Percentiles rank a stretch among this genome's conserved stretches.
phyloP scores from a whole-genome alignment of 2,329 filamentous ascomycete genomes.

The Epichloe gansuensis region DNA sequence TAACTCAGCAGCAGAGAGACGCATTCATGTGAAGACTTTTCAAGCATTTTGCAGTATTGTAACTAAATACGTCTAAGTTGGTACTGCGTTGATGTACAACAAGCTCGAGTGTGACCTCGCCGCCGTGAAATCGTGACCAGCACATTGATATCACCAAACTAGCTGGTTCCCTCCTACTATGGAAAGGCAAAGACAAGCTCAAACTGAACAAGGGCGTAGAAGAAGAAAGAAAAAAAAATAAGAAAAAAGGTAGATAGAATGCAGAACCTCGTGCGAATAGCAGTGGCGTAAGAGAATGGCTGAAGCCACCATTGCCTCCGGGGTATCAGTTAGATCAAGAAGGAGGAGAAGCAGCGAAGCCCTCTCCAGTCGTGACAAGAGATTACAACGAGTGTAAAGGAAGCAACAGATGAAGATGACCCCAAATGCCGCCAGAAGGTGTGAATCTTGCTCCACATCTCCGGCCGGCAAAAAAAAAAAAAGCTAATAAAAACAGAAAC shows the following conservation, averaged over 20 bases:
- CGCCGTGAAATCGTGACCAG: constrained; percentile 18
- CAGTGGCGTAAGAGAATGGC: neutral
- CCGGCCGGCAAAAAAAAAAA: neutral
- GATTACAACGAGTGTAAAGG: constrained; percentile 42
- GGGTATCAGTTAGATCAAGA: neutral
- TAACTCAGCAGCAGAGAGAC: neutral
- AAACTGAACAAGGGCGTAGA: neutral
- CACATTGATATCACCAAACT: constrained; percentile 15
- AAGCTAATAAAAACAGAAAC: constrained; percentile 7
- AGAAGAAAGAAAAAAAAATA: neutral
- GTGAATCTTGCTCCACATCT: neutral
- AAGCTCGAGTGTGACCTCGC: constrained; percentile 7
- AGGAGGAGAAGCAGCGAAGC: constrained; percentile 11
- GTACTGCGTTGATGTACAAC: too few relatives aligned
- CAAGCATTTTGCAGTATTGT: constrained; percentile 2
- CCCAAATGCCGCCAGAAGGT: neutral
- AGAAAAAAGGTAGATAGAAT: neutral
- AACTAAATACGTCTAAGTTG: neutral
- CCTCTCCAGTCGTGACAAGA: constrained; percentile 24
- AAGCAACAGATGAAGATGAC: constrained; percentile 9
- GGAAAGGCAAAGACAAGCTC: neutral
- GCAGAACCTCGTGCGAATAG: neutral
- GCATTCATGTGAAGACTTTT: neutral
- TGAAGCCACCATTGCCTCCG: neutral
- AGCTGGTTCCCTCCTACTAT: neutral